Base-by-base conservation (phyloP, 257 asterid genomes). In the Nicotiana undulata region DNA sequence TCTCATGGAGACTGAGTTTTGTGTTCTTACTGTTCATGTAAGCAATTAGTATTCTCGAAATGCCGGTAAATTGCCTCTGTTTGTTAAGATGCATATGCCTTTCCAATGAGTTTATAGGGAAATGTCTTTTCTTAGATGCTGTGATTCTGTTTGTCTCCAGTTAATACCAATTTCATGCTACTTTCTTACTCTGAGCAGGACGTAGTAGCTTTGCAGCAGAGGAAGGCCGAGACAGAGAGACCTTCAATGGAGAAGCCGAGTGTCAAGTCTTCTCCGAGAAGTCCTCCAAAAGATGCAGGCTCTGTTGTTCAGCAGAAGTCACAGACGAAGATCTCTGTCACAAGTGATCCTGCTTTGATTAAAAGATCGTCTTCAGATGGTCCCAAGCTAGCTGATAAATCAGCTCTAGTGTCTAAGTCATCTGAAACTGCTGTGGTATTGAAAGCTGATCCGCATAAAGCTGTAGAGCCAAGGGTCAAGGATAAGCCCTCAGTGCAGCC, bases 361-460 rank as follows among this genome's bases (percentile, higher is more conserved):
- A 87, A 86, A 86, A 89, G 88, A 76, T 76, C 81, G 79, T 84
- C 88, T 76, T 68, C 93, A 28, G 91, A 83, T 63, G 81, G 86
- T 82, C 89, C 81, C 63, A 90, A 89, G 86, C 89, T 80, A 82
- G 81, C 83, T 26, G 86, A 82, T 75, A 89, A 79, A 75, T 75
- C 92, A 40, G 56, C 63, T 56, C 63, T 4, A 60, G 63, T 49
- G 44, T 24, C 63, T 26, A 51, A 26, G 26, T 26, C 61, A 49
- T 49, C 79, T 49, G 79, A 49, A 49, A 26, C 63, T 74, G 16
- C 91, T 53, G 74, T 88, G 40, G 58, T 80, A 37, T 66, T 80
- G 63, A 89, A 89, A 75, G 82, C 88, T 17, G 86, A 81, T 59
- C 55, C 83, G 46, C 87, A 75, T 81, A 92, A 85, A 82, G 18